Evolutionary conservation across 805 yeast genomes (phyloP).

Genomic region (Starmera caribaea): DNA sequence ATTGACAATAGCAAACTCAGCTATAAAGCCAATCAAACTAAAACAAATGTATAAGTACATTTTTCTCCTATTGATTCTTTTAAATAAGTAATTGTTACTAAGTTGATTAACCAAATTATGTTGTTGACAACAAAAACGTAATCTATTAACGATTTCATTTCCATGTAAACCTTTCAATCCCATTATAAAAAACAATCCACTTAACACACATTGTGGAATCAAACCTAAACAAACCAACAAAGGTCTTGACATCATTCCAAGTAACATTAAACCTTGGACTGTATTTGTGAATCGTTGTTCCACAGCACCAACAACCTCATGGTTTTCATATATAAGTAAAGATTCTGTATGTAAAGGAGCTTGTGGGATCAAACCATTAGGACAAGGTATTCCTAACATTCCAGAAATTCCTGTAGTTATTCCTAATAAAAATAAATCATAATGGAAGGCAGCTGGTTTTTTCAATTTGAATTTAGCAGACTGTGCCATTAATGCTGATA

Average conservation of each 20-base stretch:
- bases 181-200: conserved; percentile 92
- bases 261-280: conserved; percentile 71
- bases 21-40: conserved; percentile 59
- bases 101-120: conserved; percentile 2
- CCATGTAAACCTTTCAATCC: conserved; percentile 70
- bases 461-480: conserved; percentile 67
- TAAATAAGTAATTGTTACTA: conserved; percentile 18
- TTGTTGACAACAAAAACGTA: conserved; percentile 48
- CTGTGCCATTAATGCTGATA: conserved; percentile 89
- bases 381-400: conserved; percentile 85
- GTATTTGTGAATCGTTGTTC: conserved; percentile 87
- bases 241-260: conserved; percentile 88
- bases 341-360: conserved; percentile 90
- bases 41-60: conserved; percentile 46
- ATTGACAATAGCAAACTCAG: conserved; percentile 77
- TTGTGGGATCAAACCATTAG: conserved; percentile 94
- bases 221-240: conserved; percentile 67
- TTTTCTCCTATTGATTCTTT: conserved; percentile 21
- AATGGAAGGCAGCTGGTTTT: conserved; percentile 88
- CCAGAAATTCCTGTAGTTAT: conserved; percentile 84
- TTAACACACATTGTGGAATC: conserved; percentile 87
- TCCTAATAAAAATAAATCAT: conserved; percentile 82
- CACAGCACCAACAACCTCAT: conserved; percentile 39
- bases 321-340: conserved; percentile 38
- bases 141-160: conserved; percentile 53